A percentile compares a stretch with the other conserved stretches of the same genome.
These are phyloP conservation scores for Pestalotiopsis sp. DNA, from an alignment of 2,329 filamentous ascomycete genomes.

Conservation along the genomic window DNA sequence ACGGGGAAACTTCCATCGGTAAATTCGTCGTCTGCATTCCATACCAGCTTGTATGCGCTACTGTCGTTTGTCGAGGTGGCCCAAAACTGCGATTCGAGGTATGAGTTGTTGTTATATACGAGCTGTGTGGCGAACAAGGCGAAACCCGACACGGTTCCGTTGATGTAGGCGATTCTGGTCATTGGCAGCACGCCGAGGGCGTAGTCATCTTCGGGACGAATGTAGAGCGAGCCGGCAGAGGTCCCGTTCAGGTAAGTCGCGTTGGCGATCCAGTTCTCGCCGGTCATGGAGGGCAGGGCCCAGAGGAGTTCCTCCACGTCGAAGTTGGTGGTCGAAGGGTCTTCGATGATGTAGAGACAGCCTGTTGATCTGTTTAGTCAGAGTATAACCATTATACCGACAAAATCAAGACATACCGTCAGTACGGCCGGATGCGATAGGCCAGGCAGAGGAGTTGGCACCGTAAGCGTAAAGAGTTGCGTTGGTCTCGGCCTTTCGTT, in stretches of 20 bases:
- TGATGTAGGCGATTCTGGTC: slow-evolving; percentile 16
- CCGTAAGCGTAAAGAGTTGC: slow-evolving; percentile 23
- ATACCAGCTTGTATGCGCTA: slow-evolving; percentile 12
- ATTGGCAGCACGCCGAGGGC: slow-evolving; percentile 9
- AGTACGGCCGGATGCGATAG: slow-evolving; percentile 18
- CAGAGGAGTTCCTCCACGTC: not conserved
- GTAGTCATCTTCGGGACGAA: slow-evolving; percentile 8
- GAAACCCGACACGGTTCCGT: slow-evolving; percentile 23
- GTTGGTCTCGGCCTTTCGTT: slow-evolving; percentile 19
- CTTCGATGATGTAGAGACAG: not conserved
- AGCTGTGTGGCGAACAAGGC: slow-evolving; percentile 23
- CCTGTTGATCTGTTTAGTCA: not conserved
- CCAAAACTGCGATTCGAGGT: slow-evolving; percentile 25
- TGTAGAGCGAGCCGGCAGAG: slow-evolving; percentile 20
- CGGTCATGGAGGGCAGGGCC: slow-evolving; percentile 17
- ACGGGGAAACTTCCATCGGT: slow-evolving; percentile 1
- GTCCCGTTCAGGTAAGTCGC: slow-evolving; percentile 21
- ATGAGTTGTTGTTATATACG: slow-evolving; percentile 22
- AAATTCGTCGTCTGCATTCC: not conserved
- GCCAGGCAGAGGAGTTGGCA: slow-evolving; percentile 20
- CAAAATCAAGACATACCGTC: slow-evolving; percentile 16
- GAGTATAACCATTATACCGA: not conserved
- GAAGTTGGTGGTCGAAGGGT: not conserved
- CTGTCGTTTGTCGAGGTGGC: slow-evolving; percentile 14
- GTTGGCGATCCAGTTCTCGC: slow-evolving; percentile 23